Evolutionary conservation across 768 basidiomycete species (phyloP), one percentile per base, ranked within the genome.

Genomic region (Boletus eberwhitei): DNA sequence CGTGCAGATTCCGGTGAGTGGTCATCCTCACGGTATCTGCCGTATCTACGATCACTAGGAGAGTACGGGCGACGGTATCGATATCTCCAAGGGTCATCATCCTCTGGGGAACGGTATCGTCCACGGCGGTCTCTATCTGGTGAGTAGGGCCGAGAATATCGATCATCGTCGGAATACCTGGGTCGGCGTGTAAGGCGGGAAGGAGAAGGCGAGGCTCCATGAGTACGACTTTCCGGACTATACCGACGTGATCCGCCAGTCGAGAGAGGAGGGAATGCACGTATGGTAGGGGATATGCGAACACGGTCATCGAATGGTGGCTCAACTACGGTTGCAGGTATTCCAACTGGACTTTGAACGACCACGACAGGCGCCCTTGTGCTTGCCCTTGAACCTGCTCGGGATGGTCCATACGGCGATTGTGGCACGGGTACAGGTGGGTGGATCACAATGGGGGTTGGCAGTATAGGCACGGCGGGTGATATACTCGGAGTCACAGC

Each of bases 221-320:
- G 54, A 53, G n/a, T 11, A 37, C 19, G 49, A 17, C 56, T 45
- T 42, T 49, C 55, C 8, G 50, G 58, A 19, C 55, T 58, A 47
- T 47, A 53, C 16, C 60, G 59, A 35, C 44, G 53, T 40, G 63
- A 53, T 58, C 57, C 19, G 31, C 56, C 29, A 35, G 34, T 37
- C 34, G 58, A 38, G 35, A 24, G 46, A 9, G 34, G 46, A 13
- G 57, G 62, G 48, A 59, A 66, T 21, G 57, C 65, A 24, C 63
- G 63, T 43, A 66, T 64, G 40, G 65, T 58, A 39, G 64, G 74
- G 16, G 67, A 63, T 44, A 57, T 62, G 26, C 14, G 61, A 31
- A 55, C 31, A 55, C 19, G 54, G 2, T 47, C 57, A 24, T 54
- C 57, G 9, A 58, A 55, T 37, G 60, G 44, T 13, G 55, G 22